Evolutionary conservation across 345 rosid species (phyloP).

Genomic region (Populus deltoides): DNA sequence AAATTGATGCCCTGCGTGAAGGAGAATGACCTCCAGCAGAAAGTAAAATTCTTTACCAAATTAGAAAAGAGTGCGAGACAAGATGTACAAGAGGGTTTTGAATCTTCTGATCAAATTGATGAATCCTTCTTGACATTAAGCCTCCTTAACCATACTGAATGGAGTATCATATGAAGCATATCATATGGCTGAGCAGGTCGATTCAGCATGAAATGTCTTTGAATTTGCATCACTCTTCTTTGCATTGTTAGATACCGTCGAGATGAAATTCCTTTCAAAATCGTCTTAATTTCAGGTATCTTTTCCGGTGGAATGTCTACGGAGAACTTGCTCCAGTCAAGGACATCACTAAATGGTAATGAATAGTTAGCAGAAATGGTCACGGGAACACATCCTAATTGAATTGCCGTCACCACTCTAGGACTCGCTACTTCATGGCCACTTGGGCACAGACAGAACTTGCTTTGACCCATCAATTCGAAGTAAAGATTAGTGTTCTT

Average conservation of each 20-base stretch:
- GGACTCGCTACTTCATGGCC: conserved; percentile 77
- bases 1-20: background rate
- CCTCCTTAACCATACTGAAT: conserved; percentile 68
- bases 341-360: conserved; percentile 59
- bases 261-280: conserved; percentile 33
- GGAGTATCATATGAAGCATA: conserved; percentile 60
- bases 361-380: conserved; percentile 45
- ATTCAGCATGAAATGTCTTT: conserved; percentile 49
- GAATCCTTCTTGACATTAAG: conserved; percentile 35
- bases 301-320: conserved; percentile 35
- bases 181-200: conserved; percentile 63
- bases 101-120: background rate
- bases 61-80: background rate
- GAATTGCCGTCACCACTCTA: conserved; percentile 46
- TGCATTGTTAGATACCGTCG: conserved; percentile 36
- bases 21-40: background rate
- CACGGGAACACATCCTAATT: conserved; percentile 58
- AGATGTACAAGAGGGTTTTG: background rate
- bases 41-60: background rate
- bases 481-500: conserved; percentile 26
- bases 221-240: conserved; percentile 39
- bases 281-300: conserved; percentile 47
- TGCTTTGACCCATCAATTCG: conserved; percentile 41
- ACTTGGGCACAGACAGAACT: conserved; percentile 62
- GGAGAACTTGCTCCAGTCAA: conserved; percentile 54